Conservation (phyloP, 768 basidiomycete species). For the Collybia mongolica region DNA sequence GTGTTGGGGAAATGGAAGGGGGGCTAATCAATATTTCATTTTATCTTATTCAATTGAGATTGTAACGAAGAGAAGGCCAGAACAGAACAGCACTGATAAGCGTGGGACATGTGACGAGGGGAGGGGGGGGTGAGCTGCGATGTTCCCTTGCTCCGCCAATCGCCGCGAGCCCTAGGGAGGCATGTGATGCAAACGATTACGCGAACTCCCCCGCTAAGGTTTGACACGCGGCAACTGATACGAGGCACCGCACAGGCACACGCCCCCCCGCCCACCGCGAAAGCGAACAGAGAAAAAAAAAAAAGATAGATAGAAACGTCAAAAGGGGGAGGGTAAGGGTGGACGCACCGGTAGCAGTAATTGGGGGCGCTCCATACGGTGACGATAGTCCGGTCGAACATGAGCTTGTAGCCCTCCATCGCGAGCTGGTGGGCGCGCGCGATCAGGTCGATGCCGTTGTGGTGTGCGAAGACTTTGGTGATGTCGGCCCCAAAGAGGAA, state of each 20-base stretch:
- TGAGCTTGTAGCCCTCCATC: constrained; percentile 96
- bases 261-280: background rate
- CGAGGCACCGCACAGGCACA: background rate
- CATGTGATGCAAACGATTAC: background rate
- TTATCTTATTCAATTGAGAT: background rate
- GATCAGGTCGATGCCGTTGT: constrained; percentile 92
- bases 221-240: background rate
- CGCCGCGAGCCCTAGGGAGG: background rate
- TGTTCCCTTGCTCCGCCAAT: background rate
- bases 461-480: constrained; percentile 85
- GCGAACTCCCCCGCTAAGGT: background rate
- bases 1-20: background rate
- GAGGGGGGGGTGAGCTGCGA: background rate
- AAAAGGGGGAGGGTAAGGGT: constrained; percentile 6
- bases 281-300: too few species aligned
- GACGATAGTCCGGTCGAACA: constrained; percentile 94
- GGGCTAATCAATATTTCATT: too few species aligned
- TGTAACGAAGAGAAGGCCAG: background rate
- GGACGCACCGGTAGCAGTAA: constrained; percentile 94
- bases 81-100: too few species aligned
- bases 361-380: constrained; percentile 99
- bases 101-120: too few species aligned
- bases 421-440: constrained; percentile 97
- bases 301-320: too few species aligned
- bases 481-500: constrained; percentile 94